Conservation (phyloP, 805 yeast species). For the Myxozyma geophila region DNA sequence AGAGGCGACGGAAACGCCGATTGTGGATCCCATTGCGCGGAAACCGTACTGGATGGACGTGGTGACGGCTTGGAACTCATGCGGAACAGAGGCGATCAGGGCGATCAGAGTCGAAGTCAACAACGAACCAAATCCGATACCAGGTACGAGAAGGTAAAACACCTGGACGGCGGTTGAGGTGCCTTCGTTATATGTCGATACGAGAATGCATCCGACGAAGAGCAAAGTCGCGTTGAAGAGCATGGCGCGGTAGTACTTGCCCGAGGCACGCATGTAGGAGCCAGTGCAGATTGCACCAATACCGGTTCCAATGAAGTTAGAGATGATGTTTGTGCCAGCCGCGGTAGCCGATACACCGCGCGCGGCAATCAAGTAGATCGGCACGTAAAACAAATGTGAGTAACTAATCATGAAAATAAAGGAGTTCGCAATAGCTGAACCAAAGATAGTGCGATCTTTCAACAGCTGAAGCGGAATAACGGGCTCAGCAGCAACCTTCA, state of each 20-base stretch:
- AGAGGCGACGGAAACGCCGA: constrained; percentile 74
- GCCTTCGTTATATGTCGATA: constrained; percentile 40
- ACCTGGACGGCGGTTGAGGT: constrained; percentile 49
- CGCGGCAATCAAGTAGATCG: constrained; percentile 66
- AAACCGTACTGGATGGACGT: constrained; percentile 90
- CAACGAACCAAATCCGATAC: constrained; percentile 68
- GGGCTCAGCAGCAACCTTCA: constrained; percentile 61
- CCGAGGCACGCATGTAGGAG: constrained; percentile 66
- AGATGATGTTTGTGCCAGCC: constrained; percentile 56
- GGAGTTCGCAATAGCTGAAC: constrained; percentile 71
- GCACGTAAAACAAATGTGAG: constrained; percentile 68
- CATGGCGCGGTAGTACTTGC: constrained; percentile 60
- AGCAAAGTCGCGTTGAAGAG: constrained; percentile 51
- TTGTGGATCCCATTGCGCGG: constrained; percentile 83
- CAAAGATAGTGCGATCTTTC: constrained; percentile 61
- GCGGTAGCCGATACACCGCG: constrained; percentile 57
- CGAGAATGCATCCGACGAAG: constrained; percentile 53
- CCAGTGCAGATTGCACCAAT: constrained; percentile 72
- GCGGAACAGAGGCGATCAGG: constrained; percentile 74
- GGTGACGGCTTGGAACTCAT: constrained; percentile 75
- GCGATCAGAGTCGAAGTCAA: constrained; percentile 75
- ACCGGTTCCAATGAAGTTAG: constrained; percentile 69
- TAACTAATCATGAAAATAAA: constrained; percentile 71
- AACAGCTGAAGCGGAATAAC: constrained; percentile 67
- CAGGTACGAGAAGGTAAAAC: constrained; percentile 56